Conservation (phyloP, 306 rosid species). For the Geum urbanum region DNA sequence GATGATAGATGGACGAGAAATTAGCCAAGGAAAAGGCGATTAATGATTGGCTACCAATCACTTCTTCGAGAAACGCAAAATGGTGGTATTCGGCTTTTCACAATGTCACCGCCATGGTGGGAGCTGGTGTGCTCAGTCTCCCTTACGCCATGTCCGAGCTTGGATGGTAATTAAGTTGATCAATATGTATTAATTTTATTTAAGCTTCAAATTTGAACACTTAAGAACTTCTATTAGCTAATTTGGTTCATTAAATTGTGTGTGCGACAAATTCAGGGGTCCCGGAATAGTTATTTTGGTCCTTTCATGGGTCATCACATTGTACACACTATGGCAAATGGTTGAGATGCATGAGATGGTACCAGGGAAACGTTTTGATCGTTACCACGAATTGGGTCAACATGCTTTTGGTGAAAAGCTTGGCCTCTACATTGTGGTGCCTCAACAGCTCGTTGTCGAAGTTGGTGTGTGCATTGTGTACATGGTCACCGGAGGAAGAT, state of each 20-base stretch:
- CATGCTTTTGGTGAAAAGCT: slow-evolving; percentile 55
- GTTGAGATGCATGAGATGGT: slow-evolving; percentile 66
- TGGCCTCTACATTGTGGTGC: slow-evolving; percentile 58
- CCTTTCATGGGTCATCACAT: slow-evolving; percentile 52
- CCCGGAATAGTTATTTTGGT: slow-evolving; percentile 63
- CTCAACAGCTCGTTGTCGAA: slow-evolving; percentile 52
- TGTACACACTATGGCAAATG: slow-evolving; percentile 67
- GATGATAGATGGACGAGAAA: slow-evolving; percentile 21
- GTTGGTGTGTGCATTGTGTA: slow-evolving; percentile 45
- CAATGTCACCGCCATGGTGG: slow-evolving; percentile 71
- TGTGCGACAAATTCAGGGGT: slow-evolving; percentile 46
- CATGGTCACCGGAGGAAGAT: slow-evolving; percentile 59
- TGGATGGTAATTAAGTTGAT: slow-evolving; percentile 40
- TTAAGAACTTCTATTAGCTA: neutral
- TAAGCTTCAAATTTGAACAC: neutral
- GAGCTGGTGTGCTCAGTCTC: slow-evolving; percentile 64
- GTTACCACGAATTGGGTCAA: slow-evolving; percentile 60
- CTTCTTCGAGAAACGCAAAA: slow-evolving; percentile 56
- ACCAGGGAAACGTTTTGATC: slow-evolving; percentile 51
- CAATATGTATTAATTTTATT: neutral
- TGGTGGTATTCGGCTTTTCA: slow-evolving; percentile 72
- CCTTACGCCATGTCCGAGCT: slow-evolving; percentile 55
- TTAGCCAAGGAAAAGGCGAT: slow-evolving; percentile 34
- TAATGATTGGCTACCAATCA: slow-evolving; percentile 61
- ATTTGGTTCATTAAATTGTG: neutral